Conservation (phyloP, 2,329 filamentous ascomycete species). For the Metarhizium sp. region DNA sequence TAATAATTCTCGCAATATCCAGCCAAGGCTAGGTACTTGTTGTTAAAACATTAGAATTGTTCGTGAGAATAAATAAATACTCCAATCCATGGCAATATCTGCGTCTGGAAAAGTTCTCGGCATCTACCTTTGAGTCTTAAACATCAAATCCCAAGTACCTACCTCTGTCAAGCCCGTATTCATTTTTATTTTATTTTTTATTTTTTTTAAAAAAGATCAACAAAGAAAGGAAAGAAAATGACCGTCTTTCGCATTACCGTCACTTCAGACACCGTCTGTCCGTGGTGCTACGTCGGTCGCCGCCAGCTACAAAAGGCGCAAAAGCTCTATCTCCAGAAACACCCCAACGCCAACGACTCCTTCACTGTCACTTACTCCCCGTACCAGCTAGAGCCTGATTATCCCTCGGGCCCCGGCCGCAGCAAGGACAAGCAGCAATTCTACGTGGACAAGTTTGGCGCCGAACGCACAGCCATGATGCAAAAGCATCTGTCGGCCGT, state of each 20-base stretch:
- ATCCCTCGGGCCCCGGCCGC: slow-evolving; percentile 18
- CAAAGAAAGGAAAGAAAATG: slow-evolving; percentile 36
- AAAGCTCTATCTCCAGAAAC: slow-evolving; percentile 25
- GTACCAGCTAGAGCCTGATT: slow-evolving; percentile 32
- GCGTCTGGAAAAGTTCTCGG: no score
- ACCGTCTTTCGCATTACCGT: slow-evolving; percentile 39
- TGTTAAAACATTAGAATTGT: no score
- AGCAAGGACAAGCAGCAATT: slow-evolving; percentile 28
- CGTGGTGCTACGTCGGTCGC: slow-evolving; percentile 42
- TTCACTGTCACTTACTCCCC: slow-evolving; percentile 38
- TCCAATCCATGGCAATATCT: no score
- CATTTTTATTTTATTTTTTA: background rate
- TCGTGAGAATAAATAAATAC: no score
- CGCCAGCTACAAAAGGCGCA: slow-evolving; percentile 37
- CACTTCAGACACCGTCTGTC: slow-evolving; percentile 41
- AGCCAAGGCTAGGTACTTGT: no score
- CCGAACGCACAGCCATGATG: slow-evolving; percentile 39
- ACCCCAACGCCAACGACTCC: slow-evolving; percentile 50
- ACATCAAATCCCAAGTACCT: no score
- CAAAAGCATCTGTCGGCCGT: slow-evolving; percentile 18
- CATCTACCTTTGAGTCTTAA: no score
- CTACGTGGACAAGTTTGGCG: slow-evolving; percentile 47
- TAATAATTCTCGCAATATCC: no score
- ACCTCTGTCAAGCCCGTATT: background rate
- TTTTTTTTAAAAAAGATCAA: background rate